phyloP scores from a whole-genome alignment of 2,329 filamentous ascomycete genomes.

The Botrytis byssoidea region DNA sequence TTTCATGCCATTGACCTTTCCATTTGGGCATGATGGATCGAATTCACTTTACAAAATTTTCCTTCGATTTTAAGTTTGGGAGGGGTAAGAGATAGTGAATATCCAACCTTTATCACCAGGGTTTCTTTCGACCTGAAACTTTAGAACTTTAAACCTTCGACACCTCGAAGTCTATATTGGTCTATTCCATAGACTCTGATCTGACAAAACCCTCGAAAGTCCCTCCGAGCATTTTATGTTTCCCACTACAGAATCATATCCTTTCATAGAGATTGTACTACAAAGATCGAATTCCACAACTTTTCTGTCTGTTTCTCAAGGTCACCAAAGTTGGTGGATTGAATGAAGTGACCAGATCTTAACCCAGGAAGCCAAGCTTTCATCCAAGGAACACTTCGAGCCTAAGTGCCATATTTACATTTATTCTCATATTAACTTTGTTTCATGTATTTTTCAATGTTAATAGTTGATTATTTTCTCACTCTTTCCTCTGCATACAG shows the following conservation, averaged over 20 bases:
- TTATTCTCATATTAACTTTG: background rate
- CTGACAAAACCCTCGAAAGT: background rate
- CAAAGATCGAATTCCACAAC: background rate
- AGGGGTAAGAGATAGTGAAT: slow-evolving; percentile 1
- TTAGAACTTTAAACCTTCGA: background rate
- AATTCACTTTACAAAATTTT: background rate
- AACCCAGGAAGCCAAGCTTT: no score
- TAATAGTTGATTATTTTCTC: background rate
- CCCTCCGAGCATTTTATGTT: no score
- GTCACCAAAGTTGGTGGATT: background rate
- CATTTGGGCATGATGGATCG: background rate
- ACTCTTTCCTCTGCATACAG: background rate
- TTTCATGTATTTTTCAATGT: background rate
- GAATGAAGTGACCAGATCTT: background rate
- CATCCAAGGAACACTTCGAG: background rate
- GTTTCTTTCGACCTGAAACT: background rate
- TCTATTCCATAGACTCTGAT: background rate
- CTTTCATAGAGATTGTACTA: background rate
- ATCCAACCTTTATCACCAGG: background rate
- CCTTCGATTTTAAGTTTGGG: background rate
- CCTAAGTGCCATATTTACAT: background rate
- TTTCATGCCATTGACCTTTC: background rate
- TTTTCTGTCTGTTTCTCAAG: no score
- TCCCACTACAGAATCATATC: background rate
- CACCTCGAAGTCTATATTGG: background rate